Percentiles rank a stretch among this genome's conserved stretches.
Conservation (phyloP, 106 monocot species). For the Phalaenopsis equestris region DNA sequence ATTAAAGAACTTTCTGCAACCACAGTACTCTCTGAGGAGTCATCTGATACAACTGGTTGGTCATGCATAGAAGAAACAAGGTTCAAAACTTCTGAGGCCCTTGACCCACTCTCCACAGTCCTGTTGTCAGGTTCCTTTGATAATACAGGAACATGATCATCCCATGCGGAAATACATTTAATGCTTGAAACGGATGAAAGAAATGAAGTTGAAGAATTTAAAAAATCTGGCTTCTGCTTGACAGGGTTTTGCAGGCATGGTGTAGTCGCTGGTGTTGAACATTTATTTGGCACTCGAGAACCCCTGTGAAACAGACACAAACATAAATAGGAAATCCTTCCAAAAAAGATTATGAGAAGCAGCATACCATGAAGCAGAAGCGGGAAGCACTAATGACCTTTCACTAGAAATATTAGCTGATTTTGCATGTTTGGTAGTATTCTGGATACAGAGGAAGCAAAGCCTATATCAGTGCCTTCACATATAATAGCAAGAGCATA, state of each 20-base stretch:
- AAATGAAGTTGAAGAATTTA: slow-evolving; percentile 6
- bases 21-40: background rate
- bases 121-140: too few species aligned
- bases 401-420: slow-evolving; percentile 12
- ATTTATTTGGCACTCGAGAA: slow-evolving; percentile 26
- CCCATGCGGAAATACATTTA: slow-evolving; percentile 6
- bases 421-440: slow-evolving; percentile 25
- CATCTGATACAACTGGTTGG: slow-evolving; percentile 4
- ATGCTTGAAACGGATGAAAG: slow-evolving; percentile 14
- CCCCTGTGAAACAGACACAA: slow-evolving; percentile 32
- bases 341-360: background rate
- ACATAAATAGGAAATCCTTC: slow-evolving; percentile 2
- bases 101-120: slow-evolving; percentile 13
- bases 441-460: slow-evolving; percentile 18
- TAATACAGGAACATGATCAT: too few species aligned
- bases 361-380: slow-evolving; percentile 64
- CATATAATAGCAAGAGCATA: background rate
- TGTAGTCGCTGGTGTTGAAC: slow-evolving; percentile 12
- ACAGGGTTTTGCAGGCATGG: slow-evolving; percentile 19
- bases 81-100: slow-evolving; percentile 14
- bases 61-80: slow-evolving; percentile 6
- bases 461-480: background rate
- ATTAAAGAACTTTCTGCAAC: background rate
- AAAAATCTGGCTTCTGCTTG: slow-evolving; percentile 26
- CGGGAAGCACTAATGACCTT: slow-evolving; percentile 39